Evolutionary conservation across 176 grass and related monocot genomes (phyloP).

Genomic region (Oryza australiensis): DNA sequence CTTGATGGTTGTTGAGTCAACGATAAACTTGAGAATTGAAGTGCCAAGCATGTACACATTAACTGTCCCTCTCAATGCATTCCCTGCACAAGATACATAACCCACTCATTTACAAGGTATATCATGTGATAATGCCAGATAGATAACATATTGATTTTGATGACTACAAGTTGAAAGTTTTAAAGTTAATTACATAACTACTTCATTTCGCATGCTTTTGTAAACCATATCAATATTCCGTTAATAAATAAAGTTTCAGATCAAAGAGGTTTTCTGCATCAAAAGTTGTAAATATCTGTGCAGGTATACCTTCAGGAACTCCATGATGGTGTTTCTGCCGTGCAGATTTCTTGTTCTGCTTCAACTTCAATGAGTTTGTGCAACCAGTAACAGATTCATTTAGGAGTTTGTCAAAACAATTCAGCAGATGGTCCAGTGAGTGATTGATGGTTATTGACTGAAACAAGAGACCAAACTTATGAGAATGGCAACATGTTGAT

Average conservation of each 20-base stretch:
- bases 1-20: slow-evolving; percentile 55
- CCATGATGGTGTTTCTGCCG: slow-evolving; percentile 38
- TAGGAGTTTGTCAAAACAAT: slow-evolving; percentile 54
- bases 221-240: not conserved
- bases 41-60: slow-evolving; percentile 60
- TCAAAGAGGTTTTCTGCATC: slow-evolving; percentile 18
- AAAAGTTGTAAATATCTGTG: not conserved
- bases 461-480: slow-evolving; percentile 42
- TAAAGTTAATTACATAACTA: not conserved
- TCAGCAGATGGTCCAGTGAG: slow-evolving; percentile 68
- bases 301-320: slow-evolving; percentile 49
- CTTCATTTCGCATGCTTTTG: not conserved
- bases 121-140: not conserved
- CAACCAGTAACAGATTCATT: slow-evolving; percentile 31
- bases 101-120: slow-evolving; percentile 15
- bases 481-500: not conserved
- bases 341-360: slow-evolving; percentile 39
- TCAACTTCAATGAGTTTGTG: slow-evolving; percentile 30
- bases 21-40: slow-evolving; percentile 68
- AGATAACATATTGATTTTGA: slow-evolving; percentile 10
- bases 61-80: slow-evolving; percentile 44
- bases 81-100: slow-evolving; percentile 45
- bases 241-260: not conserved
- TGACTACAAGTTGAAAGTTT: slow-evolving; percentile 5
- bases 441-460: slow-evolving; percentile 48